Percentiles rank a stretch among this genome's conserved stretches.
Conservation (phyloP, 176 grass and related monocot species). For the Musa acuminata region DNA sequence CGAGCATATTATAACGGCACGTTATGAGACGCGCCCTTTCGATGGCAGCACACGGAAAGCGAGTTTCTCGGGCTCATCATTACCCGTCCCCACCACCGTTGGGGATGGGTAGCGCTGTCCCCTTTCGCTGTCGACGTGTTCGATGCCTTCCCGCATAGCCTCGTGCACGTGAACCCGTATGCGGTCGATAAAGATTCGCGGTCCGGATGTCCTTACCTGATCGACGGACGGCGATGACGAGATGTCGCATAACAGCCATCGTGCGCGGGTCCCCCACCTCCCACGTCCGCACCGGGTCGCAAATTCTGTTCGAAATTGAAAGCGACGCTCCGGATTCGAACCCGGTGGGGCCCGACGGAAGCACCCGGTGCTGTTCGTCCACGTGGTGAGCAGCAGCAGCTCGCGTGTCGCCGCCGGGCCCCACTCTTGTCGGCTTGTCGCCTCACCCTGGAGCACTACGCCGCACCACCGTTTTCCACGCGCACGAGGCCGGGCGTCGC, state of each 20-base stretch:
- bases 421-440: background rate
- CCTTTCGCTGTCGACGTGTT: background rate
- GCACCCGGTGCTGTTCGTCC: background rate
- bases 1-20: background rate
- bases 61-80: background rate
- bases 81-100: background rate
- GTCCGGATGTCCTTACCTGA: too few species aligned
- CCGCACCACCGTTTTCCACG: background rate
- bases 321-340: background rate
- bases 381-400: background rate
- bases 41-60: background rate
- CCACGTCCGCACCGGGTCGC: background rate
- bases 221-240: too few species aligned
- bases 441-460: background rate
- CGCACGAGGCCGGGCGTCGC: background rate
- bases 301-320: background rate
- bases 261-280: background rate
- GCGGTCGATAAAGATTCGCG: background rate
- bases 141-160: background rate
- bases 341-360: too few species aligned
- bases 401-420: background rate
- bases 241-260: background rate
- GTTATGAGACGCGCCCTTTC: background rate
- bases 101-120: background rate
- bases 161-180: background rate